phyloP scores from a whole-genome alignment of 768 basidiomycete genomes.

The Clavulina sp. region DNA sequence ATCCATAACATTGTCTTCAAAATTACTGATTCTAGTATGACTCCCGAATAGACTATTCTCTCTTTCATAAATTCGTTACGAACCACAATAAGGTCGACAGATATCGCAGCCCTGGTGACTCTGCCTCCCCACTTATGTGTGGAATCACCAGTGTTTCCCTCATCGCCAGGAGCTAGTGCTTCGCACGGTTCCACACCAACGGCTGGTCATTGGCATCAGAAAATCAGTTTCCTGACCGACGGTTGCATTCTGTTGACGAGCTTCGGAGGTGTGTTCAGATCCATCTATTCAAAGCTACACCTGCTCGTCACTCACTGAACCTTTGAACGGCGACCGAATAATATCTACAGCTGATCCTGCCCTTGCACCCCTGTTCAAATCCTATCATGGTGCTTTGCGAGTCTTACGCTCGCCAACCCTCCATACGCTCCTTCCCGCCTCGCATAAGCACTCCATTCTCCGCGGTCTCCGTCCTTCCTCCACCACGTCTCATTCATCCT shows the following conservation, averaged over 20 bases:
- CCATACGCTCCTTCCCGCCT: constrained; percentile 55
- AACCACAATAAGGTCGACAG: constrained; percentile 35
- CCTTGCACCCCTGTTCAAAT: constrained; percentile 53
- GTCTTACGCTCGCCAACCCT: constrained; percentile 61
- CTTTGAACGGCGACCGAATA: not conserved
- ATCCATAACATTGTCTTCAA: not conserved
- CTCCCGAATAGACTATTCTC: constrained; percentile 37
- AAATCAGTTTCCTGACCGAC: constrained; percentile 65
- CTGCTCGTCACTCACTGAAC: not conserved
- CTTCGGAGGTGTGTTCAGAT: constrained; percentile 46
- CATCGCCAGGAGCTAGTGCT: no score
- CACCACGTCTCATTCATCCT: constrained; percentile 14
- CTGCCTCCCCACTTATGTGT: constrained; percentile 43
- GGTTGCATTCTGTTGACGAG: constrained; percentile 54
- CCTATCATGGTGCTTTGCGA: constrained; percentile 71
- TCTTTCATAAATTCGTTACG: constrained; percentile 58
- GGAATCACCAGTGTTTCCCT: constrained; percentile 6
- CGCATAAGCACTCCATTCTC: constrained; percentile 66
- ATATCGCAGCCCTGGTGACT: constrained; percentile 44
- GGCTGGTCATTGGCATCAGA: constrained; percentile 51
- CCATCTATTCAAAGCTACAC: no score
- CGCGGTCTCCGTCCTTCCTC: constrained; percentile 42
- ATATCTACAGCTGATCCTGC: constrained; percentile 49
- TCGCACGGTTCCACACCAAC: constrained; percentile 1
- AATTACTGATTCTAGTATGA: not conserved